Evolutionary conservation across 768 basidiomycete species (phyloP).

Genomic region (Boletus subcaerulescens): DNA sequence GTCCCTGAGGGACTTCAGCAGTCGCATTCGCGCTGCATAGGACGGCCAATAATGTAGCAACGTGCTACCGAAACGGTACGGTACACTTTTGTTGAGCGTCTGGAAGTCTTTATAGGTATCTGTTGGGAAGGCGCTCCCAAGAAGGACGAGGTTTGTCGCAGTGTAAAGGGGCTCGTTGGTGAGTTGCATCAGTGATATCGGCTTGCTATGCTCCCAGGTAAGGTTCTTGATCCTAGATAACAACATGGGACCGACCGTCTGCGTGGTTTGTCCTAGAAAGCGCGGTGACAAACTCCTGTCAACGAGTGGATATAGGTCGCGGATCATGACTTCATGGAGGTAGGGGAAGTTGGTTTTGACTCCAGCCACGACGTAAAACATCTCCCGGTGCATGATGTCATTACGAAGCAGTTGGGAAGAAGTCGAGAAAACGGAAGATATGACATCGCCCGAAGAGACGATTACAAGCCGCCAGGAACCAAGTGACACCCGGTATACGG

Average conservation of each 20-base stretch:
- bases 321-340: slow-evolving; percentile 19
- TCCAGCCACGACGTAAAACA: slow-evolving; percentile 14
- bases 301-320: slow-evolving; percentile 20
- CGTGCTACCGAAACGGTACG: slow-evolving; percentile 14
- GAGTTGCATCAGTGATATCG: slow-evolving; percentile 17
- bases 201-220: not conserved
- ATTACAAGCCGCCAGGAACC: slow-evolving; percentile 16
- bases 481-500: slow-evolving; percentile 16
- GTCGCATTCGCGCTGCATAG: slow-evolving; percentile 9
- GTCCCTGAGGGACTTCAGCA: slow-evolving; percentile 3
- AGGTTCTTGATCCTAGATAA: slow-evolving; percentile 12
- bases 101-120: slow-evolving; percentile 22
- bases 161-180: slow-evolving; percentile 17
- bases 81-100: slow-evolving; percentile 16
- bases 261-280: slow-evolving; percentile 11
- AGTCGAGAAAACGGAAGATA: slow-evolving; percentile 9
- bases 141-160: slow-evolving; percentile 16
- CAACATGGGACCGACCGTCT: slow-evolving; percentile 9
- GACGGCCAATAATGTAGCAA: slow-evolving; percentile 16
- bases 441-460: slow-evolving; percentile 12
- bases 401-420: slow-evolving; percentile 7
- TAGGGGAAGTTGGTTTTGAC: slow-evolving; percentile 1
- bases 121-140: slow-evolving; percentile 18
- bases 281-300: slow-evolving; percentile 17
- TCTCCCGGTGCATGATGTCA: slow-evolving; percentile 6